These are phyloP conservation scores for Punctularia strigosozonata DNA, from an alignment of 768 basidiomycete species.

Conservation along the genomic window DNA sequence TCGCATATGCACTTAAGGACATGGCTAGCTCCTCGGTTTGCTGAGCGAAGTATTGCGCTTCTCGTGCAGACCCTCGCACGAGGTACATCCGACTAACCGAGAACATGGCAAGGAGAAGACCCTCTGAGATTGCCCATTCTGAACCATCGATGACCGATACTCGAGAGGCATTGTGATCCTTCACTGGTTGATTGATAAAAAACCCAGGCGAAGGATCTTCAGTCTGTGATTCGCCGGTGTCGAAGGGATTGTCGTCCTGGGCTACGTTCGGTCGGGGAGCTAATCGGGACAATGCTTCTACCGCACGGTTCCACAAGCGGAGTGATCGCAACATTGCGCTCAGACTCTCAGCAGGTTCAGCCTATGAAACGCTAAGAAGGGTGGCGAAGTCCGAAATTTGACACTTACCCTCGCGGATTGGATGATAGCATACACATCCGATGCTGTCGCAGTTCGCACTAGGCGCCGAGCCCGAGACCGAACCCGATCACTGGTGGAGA, in stretches of 20 bases:
- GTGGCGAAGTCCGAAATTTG: background rate
- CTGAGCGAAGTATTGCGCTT: constrained; percentile 75
- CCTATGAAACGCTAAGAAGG: constrained; percentile 26
- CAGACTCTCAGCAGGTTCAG: constrained; percentile 46
- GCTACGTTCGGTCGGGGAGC: constrained; percentile 18
- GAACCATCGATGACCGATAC: constrained; percentile 36
- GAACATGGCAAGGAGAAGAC: constrained; percentile 55
- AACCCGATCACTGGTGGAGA: constrained; percentile 45
- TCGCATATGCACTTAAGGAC: constrained; percentile 51
- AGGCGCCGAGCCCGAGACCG: constrained; percentile 44
- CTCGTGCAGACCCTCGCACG: constrained; percentile 67
- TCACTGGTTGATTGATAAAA: too few relatives aligned
- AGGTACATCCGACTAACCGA: constrained; percentile 54
- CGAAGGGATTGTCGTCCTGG: constrained; percentile 48
- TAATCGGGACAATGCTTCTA: constrained; percentile 50
- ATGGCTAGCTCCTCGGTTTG: constrained; percentile 68
- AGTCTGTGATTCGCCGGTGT: constrained; percentile 34
- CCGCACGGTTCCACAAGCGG: constrained; percentile 71
- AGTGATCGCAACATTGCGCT: constrained; percentile 55
- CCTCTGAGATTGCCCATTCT: constrained; percentile 71
- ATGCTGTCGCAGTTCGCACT: constrained; percentile 64
- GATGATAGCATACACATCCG: constrained; percentile 55
- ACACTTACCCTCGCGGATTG: constrained; percentile 50
- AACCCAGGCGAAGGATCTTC: too few relatives aligned
- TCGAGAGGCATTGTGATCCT: background rate